phyloP scores from a whole-genome alignment of 208 protist species.

The Trypanosoma boissoni region DNA sequence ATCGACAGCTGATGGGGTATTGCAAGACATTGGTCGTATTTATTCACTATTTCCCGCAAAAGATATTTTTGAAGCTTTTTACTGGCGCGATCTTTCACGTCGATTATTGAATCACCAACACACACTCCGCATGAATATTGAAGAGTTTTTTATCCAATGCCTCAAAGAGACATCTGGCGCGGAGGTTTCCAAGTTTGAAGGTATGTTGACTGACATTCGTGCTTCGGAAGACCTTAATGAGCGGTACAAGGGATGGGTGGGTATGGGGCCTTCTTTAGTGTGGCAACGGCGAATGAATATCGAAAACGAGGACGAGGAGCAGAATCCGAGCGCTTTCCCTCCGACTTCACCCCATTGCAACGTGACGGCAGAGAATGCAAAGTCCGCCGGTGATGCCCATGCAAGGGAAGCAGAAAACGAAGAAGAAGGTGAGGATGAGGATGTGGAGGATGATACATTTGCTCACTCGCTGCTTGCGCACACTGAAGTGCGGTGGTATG shows the following conservation, averaged over 20 bases:
- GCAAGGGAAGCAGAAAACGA: conserved; percentile 14
- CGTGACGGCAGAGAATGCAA: too few species aligned
- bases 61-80: conserved; percentile 96
- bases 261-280: too few species aligned
- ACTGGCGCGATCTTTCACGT: conserved; percentile 93
- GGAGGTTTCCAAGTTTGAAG: conserved; percentile 95
- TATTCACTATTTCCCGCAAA: conserved; percentile 92
- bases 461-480: background rate
- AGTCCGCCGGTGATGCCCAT: too few species aligned
- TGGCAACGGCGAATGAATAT: too few species aligned
- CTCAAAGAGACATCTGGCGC: conserved; percentile 94
- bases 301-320: conserved; percentile 5
- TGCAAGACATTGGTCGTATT: conserved; percentile 55
- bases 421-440: conserved; percentile 11
- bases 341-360: background rate
- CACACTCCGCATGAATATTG: conserved; percentile 67
- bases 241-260: conserved; percentile 40
- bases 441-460: background rate
- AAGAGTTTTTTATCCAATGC: conserved; percentile 90
- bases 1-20: conserved; percentile 14
- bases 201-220: conserved; percentile 86
- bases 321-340: background rate
- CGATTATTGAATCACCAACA: conserved; percentile 89
- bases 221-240: conserved; percentile 35
- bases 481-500: conserved; percentile 73